phyloP scores from a whole-genome alignment of 2,329 filamentous ascomycete species.

The Phaeosphaeriaceae sp. region DNA sequence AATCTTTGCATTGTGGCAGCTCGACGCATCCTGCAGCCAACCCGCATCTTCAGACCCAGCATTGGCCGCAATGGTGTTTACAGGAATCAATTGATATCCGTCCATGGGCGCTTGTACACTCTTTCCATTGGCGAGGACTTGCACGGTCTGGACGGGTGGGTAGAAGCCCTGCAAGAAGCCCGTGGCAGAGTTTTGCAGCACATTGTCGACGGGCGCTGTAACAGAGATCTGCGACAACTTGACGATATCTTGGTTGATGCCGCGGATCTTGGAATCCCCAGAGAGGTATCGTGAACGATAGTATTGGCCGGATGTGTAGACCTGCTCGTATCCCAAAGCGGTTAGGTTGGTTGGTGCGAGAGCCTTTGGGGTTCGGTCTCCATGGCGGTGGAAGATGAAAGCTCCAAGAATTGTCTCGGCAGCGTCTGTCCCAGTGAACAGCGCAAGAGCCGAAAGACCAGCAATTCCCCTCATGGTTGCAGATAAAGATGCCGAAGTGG shows the following conservation, averaged over 20 bases:
- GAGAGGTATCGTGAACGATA: slow-evolving; percentile 79
- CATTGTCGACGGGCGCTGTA: slow-evolving; percentile 74
- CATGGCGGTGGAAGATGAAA: slow-evolving; percentile 89
- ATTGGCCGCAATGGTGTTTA: slow-evolving; percentile 67
- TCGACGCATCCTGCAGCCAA: slow-evolving; percentile 65
- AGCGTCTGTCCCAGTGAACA: slow-evolving; percentile 36
- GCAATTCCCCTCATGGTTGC: slow-evolving; percentile 37
- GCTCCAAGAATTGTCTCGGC: slow-evolving; percentile 77
- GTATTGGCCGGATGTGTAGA: slow-evolving; percentile 74
- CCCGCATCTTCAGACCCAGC: slow-evolving; percentile 63
- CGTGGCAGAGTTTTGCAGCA: slow-evolving; percentile 79
- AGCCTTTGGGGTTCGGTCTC: slow-evolving; percentile 82
- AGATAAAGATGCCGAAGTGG: neutral
- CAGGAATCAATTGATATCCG: slow-evolving; percentile 84
- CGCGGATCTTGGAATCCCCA: slow-evolving; percentile 66
- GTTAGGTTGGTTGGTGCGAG: slow-evolving; percentile 76
- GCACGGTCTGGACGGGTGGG: slow-evolving; percentile 67
- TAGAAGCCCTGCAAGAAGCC: slow-evolving; percentile 88
- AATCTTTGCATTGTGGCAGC: slow-evolving; percentile 61
- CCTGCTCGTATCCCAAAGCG: slow-evolving; percentile 77
- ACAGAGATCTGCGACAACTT: slow-evolving; percentile 73
- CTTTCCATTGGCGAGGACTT: slow-evolving; percentile 74
- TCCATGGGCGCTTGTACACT: slow-evolving; percentile 70
- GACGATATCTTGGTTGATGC: slow-evolving; percentile 70
- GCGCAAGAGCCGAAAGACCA: slow-evolving; percentile 30